Evolutionary conservation across 352 stramenopile species (phyloP), one percentile per base, ranked within the genome.

Genomic region (Nothophytophthora sp.): DNA sequence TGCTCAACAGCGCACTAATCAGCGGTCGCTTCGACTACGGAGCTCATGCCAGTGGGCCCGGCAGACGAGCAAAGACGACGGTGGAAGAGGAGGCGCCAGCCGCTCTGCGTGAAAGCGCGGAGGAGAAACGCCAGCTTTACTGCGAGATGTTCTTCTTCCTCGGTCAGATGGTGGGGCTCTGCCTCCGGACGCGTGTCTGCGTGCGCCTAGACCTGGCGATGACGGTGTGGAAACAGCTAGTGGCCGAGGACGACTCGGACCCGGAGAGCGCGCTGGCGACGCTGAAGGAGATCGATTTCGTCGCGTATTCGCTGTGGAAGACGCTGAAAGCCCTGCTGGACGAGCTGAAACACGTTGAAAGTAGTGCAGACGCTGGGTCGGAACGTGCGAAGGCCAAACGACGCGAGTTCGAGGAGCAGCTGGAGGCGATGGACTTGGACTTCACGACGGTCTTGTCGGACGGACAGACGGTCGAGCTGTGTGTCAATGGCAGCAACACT

Each of bases 111-210:
- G 73, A 87, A 46, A 79, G 67, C 23, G 24, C 53, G 0, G 63
- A 85, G 32, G 67, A 88, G 15, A 76, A 73, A 39, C 66, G 73
- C 1, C 73, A 87, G 32, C 48, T 96, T 1, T 73, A 88, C 24
- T 60, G 70, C 15, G 85, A 96, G 40, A 95, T 96, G 79, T 95
- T 92, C 35, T 69, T 80, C 32, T 98, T 98, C 39, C 47, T 98
- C 11, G 91, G 91, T 1, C 81, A 98, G 55, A 85, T 98, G 58
- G 70, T 98, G 9, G 91, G 88, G 1, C 90, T 90, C 25, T 90
- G 87, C 35, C 62, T 98, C 7, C 77, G 90, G 8, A 96, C 78
- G 35, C 63, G 77, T 1, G 84, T 96, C 1, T 88, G 83, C 18
- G 64, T 93, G 15, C 79, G 81, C 11, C 64, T 95, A 1, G 81